phyloP scores from a whole-genome alignment of 2,329 filamentous ascomycete genomes.

The Onygena corvina region DNA sequence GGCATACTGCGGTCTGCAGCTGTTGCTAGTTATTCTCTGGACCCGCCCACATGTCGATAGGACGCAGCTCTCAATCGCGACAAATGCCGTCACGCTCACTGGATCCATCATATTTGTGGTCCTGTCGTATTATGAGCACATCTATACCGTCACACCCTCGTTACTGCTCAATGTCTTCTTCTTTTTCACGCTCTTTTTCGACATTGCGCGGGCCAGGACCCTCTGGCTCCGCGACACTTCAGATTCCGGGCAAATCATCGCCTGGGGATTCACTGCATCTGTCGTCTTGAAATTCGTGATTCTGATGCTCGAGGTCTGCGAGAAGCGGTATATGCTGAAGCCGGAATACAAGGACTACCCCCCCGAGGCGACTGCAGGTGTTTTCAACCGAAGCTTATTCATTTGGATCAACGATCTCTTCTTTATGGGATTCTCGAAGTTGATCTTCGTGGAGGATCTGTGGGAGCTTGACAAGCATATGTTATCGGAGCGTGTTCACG shows the following conservation, averaged over 20 bases:
- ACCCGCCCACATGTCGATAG: constrained; percentile 22
- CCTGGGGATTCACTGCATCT: constrained; percentile 33
- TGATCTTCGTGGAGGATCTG: constrained; percentile 36
- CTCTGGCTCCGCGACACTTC: constrained; percentile 28
- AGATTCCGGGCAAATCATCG: constrained; percentile 27
- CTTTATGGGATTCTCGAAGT: constrained; percentile 36
- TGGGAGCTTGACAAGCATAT: constrained; percentile 37
- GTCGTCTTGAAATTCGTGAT: constrained; percentile 35
- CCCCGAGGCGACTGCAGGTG: constrained; percentile 41
- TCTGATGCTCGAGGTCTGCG: constrained; percentile 34
- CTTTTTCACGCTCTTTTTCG: constrained; percentile 35
- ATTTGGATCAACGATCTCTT: constrained; percentile 46
- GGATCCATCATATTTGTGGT: constrained; percentile 25
- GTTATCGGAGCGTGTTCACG: constrained; percentile 31
- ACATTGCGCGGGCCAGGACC: constrained; percentile 36
- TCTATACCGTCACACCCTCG: constrained; percentile 36
- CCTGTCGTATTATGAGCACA: constrained; percentile 39
- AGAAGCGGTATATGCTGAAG: constrained; percentile 35
- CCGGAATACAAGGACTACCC: constrained; percentile 32
- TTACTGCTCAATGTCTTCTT: constrained; percentile 39
- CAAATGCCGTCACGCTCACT: constrained; percentile 23
- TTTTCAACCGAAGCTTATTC: constrained; percentile 41
- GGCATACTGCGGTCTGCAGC: constrained; percentile 26
- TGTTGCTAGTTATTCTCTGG: constrained; percentile 30
- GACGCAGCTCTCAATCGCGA: constrained; percentile 27